phyloP scores from a whole-genome alignment of 139 green algal genomes.

The Tetraselmis chui region DNA sequence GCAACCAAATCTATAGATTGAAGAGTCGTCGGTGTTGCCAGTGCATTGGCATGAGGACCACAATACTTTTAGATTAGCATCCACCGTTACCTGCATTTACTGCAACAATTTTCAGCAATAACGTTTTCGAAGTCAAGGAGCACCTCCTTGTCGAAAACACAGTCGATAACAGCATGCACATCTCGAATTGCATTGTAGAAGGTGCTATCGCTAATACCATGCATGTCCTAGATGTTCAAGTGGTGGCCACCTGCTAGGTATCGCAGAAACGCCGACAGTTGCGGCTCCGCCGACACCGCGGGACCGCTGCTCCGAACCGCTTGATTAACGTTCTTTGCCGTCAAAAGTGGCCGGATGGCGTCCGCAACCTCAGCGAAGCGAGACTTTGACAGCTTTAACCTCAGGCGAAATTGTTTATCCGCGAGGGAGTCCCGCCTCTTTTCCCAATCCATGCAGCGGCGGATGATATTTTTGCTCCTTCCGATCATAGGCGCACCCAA shows the following conservation, averaged over 20 bases:
- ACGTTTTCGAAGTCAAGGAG: not conserved
- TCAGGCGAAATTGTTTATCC: not conserved
- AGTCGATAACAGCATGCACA: not conserved
- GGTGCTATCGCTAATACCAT: not conserved
- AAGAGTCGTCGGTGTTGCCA: not conserved
- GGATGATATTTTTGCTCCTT: no score
- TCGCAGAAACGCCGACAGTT: not conserved
- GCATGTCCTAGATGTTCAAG: not conserved
- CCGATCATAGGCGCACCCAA: no score
- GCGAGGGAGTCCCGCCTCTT: not conserved
- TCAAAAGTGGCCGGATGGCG: not conserved
- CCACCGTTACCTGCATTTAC: not conserved
- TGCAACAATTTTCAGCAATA: no score
- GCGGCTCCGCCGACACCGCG: not conserved
- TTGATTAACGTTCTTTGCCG: not conserved
- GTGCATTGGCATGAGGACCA: not conserved
- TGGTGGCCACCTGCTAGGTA: not conserved
- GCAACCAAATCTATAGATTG: not conserved
- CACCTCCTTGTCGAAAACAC: not conserved
- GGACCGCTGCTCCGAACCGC: not conserved
- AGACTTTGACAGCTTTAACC: not conserved
- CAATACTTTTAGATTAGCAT: not conserved
- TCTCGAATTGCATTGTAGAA: not conserved
- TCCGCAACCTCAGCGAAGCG: not conserved
- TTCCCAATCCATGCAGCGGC: no score